Base-by-base conservation (phyloP, 208 protist species). In the Naegleria lovaniensis region DNA sequence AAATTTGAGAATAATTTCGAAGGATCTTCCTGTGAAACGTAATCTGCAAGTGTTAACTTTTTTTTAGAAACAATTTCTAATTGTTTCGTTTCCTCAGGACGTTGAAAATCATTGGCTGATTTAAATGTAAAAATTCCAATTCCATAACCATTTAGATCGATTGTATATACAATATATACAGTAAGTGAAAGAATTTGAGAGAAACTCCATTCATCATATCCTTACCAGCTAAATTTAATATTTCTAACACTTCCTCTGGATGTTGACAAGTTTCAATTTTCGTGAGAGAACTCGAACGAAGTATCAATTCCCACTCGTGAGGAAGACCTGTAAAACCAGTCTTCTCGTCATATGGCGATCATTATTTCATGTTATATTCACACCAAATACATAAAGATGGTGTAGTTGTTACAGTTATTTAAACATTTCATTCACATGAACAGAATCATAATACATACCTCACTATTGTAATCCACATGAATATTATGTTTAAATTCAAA, bases 301-400 rank as follows among this genome's bases (percentile, higher is more conserved):
- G 33, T 19, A 89, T 40, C 9, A 0, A 5, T 48, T 89, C 86
- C 86, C 86, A 89, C 48, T 89, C 86, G 29, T 0, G 43, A 29
- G 86, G 86, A 4, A 89, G 22, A 58, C 86, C 86, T 36, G 7
- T 7, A 55, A 87, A 87, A 55, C 79, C 79, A 40, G 79, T 85
- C 58, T 75, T 5, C n/a, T n/a, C 5, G 22, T 58, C 52, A 58
- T n/a, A n/a, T n/a, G n/a, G n/a, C n/a, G n/a, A n/a, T n/a, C n/a
- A n/a, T n/a, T n/a, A n/a, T n/a, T n/a, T n/a, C n/a, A 22, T 58
- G 6, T 16, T 22, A 58, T 16, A 58, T 22, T 58, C 16, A 6
- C 52, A 16, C 6, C 6, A 22, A 16, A 22, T 22, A 22, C 11
- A 22, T 58, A 22, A 22, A 6, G 16, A 6, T 16, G 16, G 16